Conservation (phyloP, 176 grass and related monocot species). For the Carex parvula region DNA sequence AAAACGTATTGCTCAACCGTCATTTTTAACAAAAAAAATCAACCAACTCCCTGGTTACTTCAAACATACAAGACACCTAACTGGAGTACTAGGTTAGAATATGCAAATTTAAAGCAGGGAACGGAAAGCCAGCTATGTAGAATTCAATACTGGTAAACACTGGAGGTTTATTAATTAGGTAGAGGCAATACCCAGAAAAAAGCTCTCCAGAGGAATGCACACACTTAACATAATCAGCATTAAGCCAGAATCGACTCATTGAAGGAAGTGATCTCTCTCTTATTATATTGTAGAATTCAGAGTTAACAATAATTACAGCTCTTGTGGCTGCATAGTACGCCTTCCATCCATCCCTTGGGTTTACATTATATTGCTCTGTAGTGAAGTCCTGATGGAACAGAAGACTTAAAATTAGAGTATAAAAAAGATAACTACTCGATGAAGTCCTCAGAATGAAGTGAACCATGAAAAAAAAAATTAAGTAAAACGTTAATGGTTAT, state of each 20-base stretch:
- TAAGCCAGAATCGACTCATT: conserved; percentile 92
- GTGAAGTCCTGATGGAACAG: conserved; percentile 71
- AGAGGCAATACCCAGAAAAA: conserved; percentile 65
- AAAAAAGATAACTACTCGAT: neutral
- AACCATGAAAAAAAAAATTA: neutral
- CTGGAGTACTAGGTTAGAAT: neutral
- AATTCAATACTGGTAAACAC: neutral
- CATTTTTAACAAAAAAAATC: neutral
- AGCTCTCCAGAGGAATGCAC: conserved; percentile 68
- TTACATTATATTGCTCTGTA: conserved; percentile 63
- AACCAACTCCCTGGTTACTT: neutral
- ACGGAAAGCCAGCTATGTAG: neutral
- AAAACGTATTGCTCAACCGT: neutral
- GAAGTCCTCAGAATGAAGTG: neutral
- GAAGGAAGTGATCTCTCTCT: conserved; percentile 72
- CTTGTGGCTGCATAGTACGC: conserved; percentile 91
- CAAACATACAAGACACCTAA: neutral
- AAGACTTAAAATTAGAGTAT: neutral
- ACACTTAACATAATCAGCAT: conserved; percentile 82
- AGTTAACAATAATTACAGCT: conserved; percentile 78
- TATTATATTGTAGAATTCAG: conserved; percentile 89
- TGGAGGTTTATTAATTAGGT: neutral
- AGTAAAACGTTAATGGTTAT: neutral
- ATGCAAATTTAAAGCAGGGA: neutral
- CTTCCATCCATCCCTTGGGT: conserved; percentile 88